Evolutionary conservation across 2,329 filamentous ascomycete species (phyloP), one percentile per base, ranked within the genome.

Genomic region (Orbilia ellipsospora): DNA sequence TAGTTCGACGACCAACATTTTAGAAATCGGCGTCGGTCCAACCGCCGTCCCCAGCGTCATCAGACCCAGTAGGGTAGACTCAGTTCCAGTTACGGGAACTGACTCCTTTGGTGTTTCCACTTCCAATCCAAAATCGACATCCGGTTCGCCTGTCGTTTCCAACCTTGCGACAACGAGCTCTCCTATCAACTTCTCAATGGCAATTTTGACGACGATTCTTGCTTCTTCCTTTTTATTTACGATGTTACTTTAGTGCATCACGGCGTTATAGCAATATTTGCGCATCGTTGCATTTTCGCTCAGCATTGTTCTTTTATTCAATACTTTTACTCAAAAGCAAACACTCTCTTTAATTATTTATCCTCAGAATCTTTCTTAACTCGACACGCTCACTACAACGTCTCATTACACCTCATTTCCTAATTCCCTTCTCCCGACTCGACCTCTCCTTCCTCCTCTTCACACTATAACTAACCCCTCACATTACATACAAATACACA

Each of bases 11-110:
- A 84, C 83, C 4, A 84, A 84, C 57, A 82, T 90, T 15, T 78
- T 85, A 42, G 88, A 90, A 82, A 90, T 90, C 68, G 82, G 82
- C 20, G 83, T 82, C 10, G 87, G 87, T 5, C 81, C 81, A 12
- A 79, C 81, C 16, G 79, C 84, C 0, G 85, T 90, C 2, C 89
- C 89, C 10, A 84, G 83, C n/a, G 87, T 88, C 1, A 86, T 84
- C 0, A 80, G 80, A 12, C 87, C 88, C 0, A 76, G 81, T 1
- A 85, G 86, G 55, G 81, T 87, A 0, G 85, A 86, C 0, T 78
- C 82, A 0, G 59, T 77, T 7, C 52, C 59, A 13, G 64, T 77
- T 20, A 79, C 78, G 2, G 78, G 69, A 8, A 77, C 72, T 4
- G 52, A 20, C 31, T 2, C 51, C 8, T 12, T 56, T 13, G 55